Base-by-base conservation (phyloP, 371 early-diverging fungal genomes). In the Sporodiniella umbellata region DNA sequence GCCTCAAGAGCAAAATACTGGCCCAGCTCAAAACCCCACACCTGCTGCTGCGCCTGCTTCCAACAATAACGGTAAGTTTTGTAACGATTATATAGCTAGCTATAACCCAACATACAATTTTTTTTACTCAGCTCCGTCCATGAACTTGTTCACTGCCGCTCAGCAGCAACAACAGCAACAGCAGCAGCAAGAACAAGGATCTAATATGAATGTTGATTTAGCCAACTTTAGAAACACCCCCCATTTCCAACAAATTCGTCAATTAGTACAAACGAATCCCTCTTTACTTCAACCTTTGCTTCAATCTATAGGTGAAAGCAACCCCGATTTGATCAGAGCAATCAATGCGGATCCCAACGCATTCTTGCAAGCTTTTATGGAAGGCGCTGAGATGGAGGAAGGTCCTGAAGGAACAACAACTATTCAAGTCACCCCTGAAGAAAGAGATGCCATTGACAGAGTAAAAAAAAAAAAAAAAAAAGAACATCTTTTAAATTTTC, bases 241-340 rank as follows among this genome's bases (percentile, higher is more conserved):
- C 25, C 94, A 96, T 60, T 95, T 97, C 62, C 89, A 91, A 62
- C 89, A 94, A 66, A 73, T 98, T 24, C 85, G 96, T 45, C 86
- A 89, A 56, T 67, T 95, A 51, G 84, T 96, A 15, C 93, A 86
- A 54, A 68, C 79, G 24, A 90, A 97, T 68, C 97, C 98, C 26
- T 80, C 83, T 12, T 69, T 95, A 58, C 76, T 98, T 51, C 88
- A 89, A 63, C 93, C 93, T 33, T 68, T 98, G 33, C 71, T 98
- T 54, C 78, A 85, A 56, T 89, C 92, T 66, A 65, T 97, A 38
- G 93, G 87, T 1, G 80, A 80, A 68, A 67, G 82, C 33, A 91
- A 96, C 64, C 98, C 98, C 17, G 84, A 90, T 49, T 76, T 98
- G 50, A 61, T 93, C 39, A 82, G 89, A 70, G 65, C 81, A 40